Percentiles rank a stretch among this genome's conserved stretches.
These are phyloP conservation scores for Myotisia sp. DNA, from an alignment of 2,329 filamentous ascomycete genomes.

Conservation along the genomic window DNA sequence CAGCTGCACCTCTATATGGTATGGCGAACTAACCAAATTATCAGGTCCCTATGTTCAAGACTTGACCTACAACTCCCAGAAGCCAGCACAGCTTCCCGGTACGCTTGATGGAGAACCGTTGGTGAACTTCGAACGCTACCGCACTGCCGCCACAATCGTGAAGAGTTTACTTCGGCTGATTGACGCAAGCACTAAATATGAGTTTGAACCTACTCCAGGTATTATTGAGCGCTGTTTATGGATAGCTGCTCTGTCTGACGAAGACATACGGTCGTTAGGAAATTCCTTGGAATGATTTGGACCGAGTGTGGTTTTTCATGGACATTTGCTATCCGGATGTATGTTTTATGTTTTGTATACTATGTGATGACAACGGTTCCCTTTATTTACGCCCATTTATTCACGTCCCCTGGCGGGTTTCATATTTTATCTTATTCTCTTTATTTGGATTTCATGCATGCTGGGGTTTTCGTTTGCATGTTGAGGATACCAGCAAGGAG, in stretches of 20 bases:
- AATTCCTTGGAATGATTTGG: conserved; percentile 23
- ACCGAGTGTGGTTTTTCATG: no score
- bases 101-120: conserved; percentile 38
- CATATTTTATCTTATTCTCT: no score
- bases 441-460: no score
- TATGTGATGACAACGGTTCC: no score
- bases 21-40: conserved; percentile 1
- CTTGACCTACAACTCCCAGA: conserved; percentile 53
- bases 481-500: no score
- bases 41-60: conserved; percentile 50
- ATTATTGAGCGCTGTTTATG: conserved; percentile 50
- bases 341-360: no score
- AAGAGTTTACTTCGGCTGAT: conserved; percentile 49
- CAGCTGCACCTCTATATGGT: no score
- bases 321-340: no score
- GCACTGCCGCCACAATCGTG: conserved; percentile 50
- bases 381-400: no score
- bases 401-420: no score
- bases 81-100: conserved; percentile 43
- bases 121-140: conserved; percentile 53
- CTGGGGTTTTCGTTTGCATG: no score
- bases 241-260: conserved; percentile 47
- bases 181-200: conserved; percentile 49
- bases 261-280: conserved; percentile 39
- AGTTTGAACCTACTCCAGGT: conserved; percentile 42